These are phyloP conservation scores for Coemansia sp. DNA, from an alignment of 192 early-diverging fungal species.

Conservation along the genomic window DNA sequence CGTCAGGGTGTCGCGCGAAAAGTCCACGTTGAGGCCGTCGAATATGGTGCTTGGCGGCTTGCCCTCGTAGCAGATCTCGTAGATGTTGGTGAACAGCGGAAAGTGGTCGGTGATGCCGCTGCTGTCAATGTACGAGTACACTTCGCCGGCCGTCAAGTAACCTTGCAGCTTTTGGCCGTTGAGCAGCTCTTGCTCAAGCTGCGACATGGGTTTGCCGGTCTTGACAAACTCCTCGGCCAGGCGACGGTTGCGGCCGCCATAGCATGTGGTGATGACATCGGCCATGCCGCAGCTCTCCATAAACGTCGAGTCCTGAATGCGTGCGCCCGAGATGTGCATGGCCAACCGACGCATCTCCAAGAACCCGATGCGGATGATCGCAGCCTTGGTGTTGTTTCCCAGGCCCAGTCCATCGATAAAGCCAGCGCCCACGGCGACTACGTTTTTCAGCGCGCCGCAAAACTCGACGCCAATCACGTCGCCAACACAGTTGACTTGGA, in stretches of 20 bases:
- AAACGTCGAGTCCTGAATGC: conserved; percentile 91
- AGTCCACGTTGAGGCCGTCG: conserved; percentile 48
- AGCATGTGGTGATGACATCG: conserved; percentile 94
- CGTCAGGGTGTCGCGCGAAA: conserved; percentile 37
- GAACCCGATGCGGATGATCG: conserved; percentile 92
- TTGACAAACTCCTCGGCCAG: conserved; percentile 86
- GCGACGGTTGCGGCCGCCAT: conserved; percentile 92
- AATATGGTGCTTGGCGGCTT: conserved; percentile 64
- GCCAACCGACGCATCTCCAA: conserved; percentile 94
- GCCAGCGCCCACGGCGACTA: conserved; percentile 95
- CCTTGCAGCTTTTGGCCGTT: conserved; percentile 99
- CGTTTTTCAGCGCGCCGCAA: conserved; percentile 97
- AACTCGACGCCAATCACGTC: conserved; percentile 94
- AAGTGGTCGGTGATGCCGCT: conserved; percentile 65
- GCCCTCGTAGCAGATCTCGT: conserved; percentile 83
- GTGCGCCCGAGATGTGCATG: conserved; percentile 69
- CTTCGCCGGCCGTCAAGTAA: conserved; percentile 83
- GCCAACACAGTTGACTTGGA: conserved; percentile 76
- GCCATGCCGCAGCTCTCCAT: conserved; percentile 97
- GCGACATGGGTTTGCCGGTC: conserved; percentile 90
- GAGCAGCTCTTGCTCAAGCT: conserved; percentile 86
- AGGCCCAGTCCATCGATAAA: conserved; percentile 88
- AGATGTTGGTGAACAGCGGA: conserved; percentile 93
- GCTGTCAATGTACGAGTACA: conserved; percentile 71
- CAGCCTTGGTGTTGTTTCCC: conserved; percentile 97